Evolutionary conservation across 2,329 filamentous ascomycete genomes (phyloP).

Genomic region (Lojkania enalia): DNA sequence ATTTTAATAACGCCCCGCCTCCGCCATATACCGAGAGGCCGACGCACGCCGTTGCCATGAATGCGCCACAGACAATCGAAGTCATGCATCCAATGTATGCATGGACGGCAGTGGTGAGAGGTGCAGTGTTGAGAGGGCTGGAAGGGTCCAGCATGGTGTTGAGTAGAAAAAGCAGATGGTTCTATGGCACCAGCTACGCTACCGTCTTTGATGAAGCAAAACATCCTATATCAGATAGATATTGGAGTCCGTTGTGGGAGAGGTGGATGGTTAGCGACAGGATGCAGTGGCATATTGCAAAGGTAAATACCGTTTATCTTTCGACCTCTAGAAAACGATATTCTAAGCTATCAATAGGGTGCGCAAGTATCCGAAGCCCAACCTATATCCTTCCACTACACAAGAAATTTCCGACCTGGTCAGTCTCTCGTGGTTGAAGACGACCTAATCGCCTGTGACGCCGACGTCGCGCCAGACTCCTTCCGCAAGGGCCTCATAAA

Average conservation of each 20-base stretch:
- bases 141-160: conserved; percentile 82
- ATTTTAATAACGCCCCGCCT: conserved; percentile 61
- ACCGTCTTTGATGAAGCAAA: conserved; percentile 78
- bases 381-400: conserved; percentile 83
- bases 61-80: conserved; percentile 65
- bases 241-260: conserved; percentile 81
- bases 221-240: conserved; percentile 72
- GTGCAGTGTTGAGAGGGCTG: conserved; percentile 73
- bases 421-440: conserved; percentile 79
- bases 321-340: not conserved
- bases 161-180: conserved; percentile 71
- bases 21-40: conserved; percentile 69
- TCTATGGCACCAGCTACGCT: conserved; percentile 80
- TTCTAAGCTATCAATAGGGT: conserved; percentile 52
- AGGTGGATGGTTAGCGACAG: conserved; percentile 81
- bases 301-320: conserved; percentile 54
- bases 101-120: conserved; percentile 79
- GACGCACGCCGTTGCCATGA: conserved; percentile 62
- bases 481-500: conserved; percentile 61
- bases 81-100: conserved; percentile 82
- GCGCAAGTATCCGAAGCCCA: conserved; percentile 73
- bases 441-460: conserved; percentile 75
- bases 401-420: conserved; percentile 77
- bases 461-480: conserved; percentile 64
- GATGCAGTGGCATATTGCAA: conserved; percentile 85